phyloP scores from a whole-genome alignment of 352 stramenopile species.

The Pythium dissimile region DNA sequence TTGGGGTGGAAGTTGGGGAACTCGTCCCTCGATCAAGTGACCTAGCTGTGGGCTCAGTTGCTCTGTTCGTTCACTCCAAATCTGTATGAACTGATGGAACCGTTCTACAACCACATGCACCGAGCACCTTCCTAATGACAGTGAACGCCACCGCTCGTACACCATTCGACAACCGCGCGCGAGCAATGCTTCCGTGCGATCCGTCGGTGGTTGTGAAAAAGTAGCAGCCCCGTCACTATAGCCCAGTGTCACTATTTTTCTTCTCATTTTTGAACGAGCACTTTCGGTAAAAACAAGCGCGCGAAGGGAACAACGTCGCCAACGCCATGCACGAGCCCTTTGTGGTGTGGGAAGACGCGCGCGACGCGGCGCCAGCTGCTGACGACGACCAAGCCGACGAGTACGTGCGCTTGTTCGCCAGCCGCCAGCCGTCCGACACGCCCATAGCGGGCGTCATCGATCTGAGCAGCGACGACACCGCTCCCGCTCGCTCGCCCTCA shows the following conservation, averaged over 20 bases:
- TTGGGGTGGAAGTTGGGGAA: neutral
- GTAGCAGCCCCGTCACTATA: too few species aligned
- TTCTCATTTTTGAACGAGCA: neutral
- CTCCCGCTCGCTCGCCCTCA: too few species aligned
- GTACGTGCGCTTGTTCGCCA: conserved; percentile 2
- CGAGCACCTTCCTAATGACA: too few species aligned
- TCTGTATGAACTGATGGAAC: too few species aligned
- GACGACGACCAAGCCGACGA: neutral
- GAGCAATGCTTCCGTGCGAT: too few species aligned
- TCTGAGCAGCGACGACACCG: conserved; percentile 6
- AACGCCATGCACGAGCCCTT: neutral
- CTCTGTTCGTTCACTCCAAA: too few species aligned
- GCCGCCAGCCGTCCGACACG: neutral
- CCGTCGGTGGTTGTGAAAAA: too few species aligned
- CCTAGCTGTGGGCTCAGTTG: too few species aligned
- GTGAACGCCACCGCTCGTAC: too few species aligned
- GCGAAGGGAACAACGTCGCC: neutral
- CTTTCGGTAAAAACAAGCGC: neutral
- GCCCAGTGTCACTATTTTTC: neutral
- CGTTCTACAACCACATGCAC: too few species aligned
- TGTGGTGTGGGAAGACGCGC: conserved; percentile 5
- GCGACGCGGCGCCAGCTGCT: neutral
- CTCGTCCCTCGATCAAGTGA: conserved; percentile 6
- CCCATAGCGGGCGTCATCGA: neutral
- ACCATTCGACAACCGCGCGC: too few species aligned